Evolutionary conservation across 179 eudicot species (phyloP), one percentile per base, ranked within the genome.

Genomic region (Heliamphora pulchella): DNA sequence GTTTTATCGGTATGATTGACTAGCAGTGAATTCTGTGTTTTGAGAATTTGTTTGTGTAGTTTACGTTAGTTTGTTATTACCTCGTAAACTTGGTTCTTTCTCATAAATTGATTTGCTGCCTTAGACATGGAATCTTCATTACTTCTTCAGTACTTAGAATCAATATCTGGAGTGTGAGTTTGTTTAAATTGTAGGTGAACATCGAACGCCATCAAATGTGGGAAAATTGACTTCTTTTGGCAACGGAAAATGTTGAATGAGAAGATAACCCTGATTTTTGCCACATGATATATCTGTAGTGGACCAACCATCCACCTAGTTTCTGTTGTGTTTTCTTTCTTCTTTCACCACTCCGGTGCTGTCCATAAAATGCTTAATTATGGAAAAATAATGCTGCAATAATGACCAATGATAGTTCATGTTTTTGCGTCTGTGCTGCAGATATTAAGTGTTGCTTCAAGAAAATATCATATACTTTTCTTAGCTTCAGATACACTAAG

Each of bases 101-200:
- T 69, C 74, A 18, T 69, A 48, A 15, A 69, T 69, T 48, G 53
- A 53, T 15, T 22, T 0, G 43, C 62, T 51, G 61, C n/a, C 43
- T 20, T 14, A 54, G 47, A 31, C 75, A 74, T 8, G 47, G 63
- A 72, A 72, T 72, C 76, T 72, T 43, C 61, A 50, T 4, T 50
- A 50, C 39, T 54, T 47, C 31, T 8, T 22, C 1, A 13, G 31
- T 31, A 31, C 31, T 31, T 31, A 31, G 31, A 64, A 18, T 64
- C 13, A 64, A 64, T 64, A 1, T 64, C 3, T 18, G 68, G 68
- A 8, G 43, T 31, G 2, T 31, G 43, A 64, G 43, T 22, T 64
- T 64, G 68, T 64, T 64, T 64, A 64, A 61, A 64, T 20, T 64
- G 11, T 64, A 6, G 0, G 31, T 31, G 31, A 31, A 31, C 31